Evolutionary conservation across 306 rosid genomes (phyloP), one percentile per base, ranked within the genome.

Genomic region (Nissolia schottii): DNA sequence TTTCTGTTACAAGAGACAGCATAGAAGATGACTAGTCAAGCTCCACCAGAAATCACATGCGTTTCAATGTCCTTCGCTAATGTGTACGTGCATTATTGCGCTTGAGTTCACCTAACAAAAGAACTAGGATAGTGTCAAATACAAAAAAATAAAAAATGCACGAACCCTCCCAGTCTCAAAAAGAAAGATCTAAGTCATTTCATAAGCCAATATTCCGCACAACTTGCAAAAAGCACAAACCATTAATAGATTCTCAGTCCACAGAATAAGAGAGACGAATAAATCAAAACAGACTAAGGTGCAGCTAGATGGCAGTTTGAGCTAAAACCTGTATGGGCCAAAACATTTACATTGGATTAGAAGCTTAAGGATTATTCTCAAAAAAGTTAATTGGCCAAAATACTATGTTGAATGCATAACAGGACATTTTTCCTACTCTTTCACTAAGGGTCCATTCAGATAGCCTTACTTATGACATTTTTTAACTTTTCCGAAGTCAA

Each of bases 21-120:
- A 89, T 89, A 89, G 87, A 89, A 85, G 84, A 80, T 59, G 82
- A 82, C 84, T 59, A 80, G 77, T 83, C 86, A 79, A 84, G 85
- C 83, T 74, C 85, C 82, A 49, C 66, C 74, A 69, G 71, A 70
- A 69, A 76, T 79, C 70, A 66, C 49, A 68, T 43, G 68, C 56
- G 67, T 71, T 74, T 58, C 78, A 72, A 50, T 43, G 79, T 31
- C 53, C 62, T 58, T 80, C 65, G 60, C 71, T 45, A 75, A 65
- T 50, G 80, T 7, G 62, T 71, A 38, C 55, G 10, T 69, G 34
- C 74, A 79, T 54, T 70, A 35, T 20, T 43, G 65, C 23, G 64
- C 55, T 77, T 79, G 79, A 68, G 76, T 58, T 65, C 72, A 71
- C 84, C 89, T 79, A 86, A 60, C 79, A 76, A 76, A 76, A 58